Evolutionary conservation across 2,329 filamentous ascomycete species (phyloP), one percentile per base, ranked within the genome.

Genomic region (Cytospora schulzeri): DNA sequence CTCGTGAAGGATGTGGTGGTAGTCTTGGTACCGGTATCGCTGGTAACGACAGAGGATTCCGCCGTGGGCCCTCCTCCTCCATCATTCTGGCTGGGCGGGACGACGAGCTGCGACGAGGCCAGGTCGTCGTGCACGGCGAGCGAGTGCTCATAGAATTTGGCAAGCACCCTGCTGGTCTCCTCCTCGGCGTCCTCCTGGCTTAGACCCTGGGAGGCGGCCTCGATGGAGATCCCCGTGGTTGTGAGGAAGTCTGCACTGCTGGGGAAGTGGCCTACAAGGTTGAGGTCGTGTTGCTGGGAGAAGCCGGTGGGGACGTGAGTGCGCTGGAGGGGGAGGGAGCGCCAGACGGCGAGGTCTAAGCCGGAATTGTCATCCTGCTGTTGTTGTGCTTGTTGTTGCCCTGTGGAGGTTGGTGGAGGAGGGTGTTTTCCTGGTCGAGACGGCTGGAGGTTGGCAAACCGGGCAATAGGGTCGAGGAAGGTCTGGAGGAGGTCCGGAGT

Each of bases 61-160:
- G n/a, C n/a, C 45, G 11, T 5, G 26, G 73, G 68, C 64, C 17
- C 17, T 52, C 26, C 5, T 26, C 31, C 17, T 22, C n/a, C n/a
- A n/a, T n/a, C n/a, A n/a, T n/a, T 48, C 50, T 59, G 64, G 24
- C 33, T 26, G 24, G 51, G 62, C 35, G 69, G 59, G 28, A 70
- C 72, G 22, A 88, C 72, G 22, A 88, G 77, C 66, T 90, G 84
- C 1, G 88, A 90, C 0, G 88, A 90, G 1, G 84, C 76, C 4
- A 90, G 75, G 17, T 87, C 84, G 67, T 91, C 83, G 72, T 96
- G 87, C 17, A 89, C 78, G 2, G 87, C 85, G 57, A 96, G 83
- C 0, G 92, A 95, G 71, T 94, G 87, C 68, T 95, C 86, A 70
- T 92, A 91, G 74, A 95, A 96, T 63, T 88, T 83, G 4, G 85